Evolutionary conservation across 345 rosid species (phyloP), one percentile per base, ranked within the genome.

Genomic region (Lepidium didymum): DNA sequence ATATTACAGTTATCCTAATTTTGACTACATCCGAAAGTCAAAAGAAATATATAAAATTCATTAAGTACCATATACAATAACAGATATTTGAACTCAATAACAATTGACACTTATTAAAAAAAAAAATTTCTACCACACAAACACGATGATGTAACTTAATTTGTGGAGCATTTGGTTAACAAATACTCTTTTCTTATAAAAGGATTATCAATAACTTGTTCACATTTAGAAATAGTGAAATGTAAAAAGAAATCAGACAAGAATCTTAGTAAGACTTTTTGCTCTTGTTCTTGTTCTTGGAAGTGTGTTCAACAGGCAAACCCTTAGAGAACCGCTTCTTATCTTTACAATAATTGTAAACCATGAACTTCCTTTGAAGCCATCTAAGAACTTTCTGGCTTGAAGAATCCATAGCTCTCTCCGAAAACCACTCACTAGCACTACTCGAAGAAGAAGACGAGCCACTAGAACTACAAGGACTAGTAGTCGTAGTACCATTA

Each of bases 291-390:
- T 62, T 66, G 45, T 62, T 45, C 45, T 63, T 72, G 41, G 58
- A 2, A 11, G 31, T 50, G 60, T 88, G 84, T 75, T 86, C 91
- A 1, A 40, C 5, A 40, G 88, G 86, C 37, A 86, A 40, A 33
- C 85, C 86, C 3, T 75, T 79, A 10, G 82, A 79, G 46, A 84
- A 89, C 6, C 91, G 69, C 54, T 79, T 84, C 25, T 69, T 34
- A 45, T 87, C 91, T 2, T 73, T 34, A 72, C 94, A 90, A 44
- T 87, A 90, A 77, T 84, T 77, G 56, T 90, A 87, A 15, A 87
- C 77, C 91, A 85, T 84, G 74, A 80, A 83, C 27, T 83, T 90
- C 46, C 44, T 69, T 52, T 75, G 86, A 27, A 86, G 88, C 89
- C 89, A 85, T 21, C 64, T 70, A 2, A 86, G 74, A 33, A 45